Base-by-base conservation (phyloP, 257 asterid genomes). In the Primulina huaijiensis region DNA sequence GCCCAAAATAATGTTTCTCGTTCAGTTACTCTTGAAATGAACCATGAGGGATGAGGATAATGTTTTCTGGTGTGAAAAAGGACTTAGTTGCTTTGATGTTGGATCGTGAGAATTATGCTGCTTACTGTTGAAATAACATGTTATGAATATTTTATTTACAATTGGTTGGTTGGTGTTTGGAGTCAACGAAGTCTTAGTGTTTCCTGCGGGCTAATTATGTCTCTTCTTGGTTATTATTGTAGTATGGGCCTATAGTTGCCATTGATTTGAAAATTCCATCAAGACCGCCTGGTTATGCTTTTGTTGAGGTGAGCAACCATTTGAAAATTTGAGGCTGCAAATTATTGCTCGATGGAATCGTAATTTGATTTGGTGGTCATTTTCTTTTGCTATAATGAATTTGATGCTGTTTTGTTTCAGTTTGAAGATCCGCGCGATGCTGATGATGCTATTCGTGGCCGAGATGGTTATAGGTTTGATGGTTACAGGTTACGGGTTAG, bases 251-350 rank as follows among this genome's bases (percentile, higher is more conserved):
- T 38, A 85, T 88, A 65, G 85, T 88, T 56, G 88, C 84, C 2
- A 85, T 90, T 64, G 97, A 90, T 76, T 67, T 90, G 92, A 90
- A 90, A 78, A 83, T 87, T 29, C 97, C 96, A 34, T 89, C 96
- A n/a, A 85, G 92, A 57, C 96, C 96, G 55, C 97, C 97, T 73
- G 96, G 92, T 65, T 90, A 85, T 81, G 96, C 92, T 17, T 90
- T 90, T 76, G 94, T 90, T 20, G 96, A 90, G 97, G 97, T 90
- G 79, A 73, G 88, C 37, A 57, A 46, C 63, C 50, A 14, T 71
- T 58, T 27, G 19, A 59, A 1, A 59, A 21, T 33, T 29, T 50
- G 62, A 34, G 35, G 16, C 58, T 11, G 37, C 8, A 6, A 60
- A 62, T 23, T 50, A 52, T 59, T 30, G 61, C 35, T 70, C 20